Percentiles rank a stretch among this genome's conserved stretches.
phyloP scores from a whole-genome alignment of 176 grass and related monocot species.

The Eragrostis nindensis region DNA sequence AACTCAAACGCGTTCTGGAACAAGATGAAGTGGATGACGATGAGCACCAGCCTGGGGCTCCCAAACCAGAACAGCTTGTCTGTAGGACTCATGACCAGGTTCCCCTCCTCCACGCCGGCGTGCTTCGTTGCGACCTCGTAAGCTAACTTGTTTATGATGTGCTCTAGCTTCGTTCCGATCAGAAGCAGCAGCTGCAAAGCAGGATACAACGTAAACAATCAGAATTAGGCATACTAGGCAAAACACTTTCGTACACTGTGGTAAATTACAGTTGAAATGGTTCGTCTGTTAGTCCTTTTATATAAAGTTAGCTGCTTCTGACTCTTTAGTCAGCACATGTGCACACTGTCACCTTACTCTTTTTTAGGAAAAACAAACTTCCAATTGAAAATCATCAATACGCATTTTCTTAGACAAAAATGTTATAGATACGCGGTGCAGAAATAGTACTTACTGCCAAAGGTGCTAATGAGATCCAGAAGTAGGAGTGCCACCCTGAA shows the following conservation, averaged over 20 bases:
- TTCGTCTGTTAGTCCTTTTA: too few species aligned
- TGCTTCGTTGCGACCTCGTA: slow-evolving; percentile 67
- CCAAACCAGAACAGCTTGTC: slow-evolving; percentile 80
- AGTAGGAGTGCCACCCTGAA: slow-evolving; percentile 82
- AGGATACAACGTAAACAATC: neutral
- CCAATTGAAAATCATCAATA: too few species aligned
- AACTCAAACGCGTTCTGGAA: slow-evolving; percentile 89
- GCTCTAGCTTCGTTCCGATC: slow-evolving; percentile 84
- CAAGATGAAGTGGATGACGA: slow-evolving; percentile 86
- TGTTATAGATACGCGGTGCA: neutral
- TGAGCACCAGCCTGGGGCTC: slow-evolving; percentile 56
- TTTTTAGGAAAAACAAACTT: too few species aligned
- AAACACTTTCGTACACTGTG: too few species aligned
- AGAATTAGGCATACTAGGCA: neutral
- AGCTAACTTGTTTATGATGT: slow-evolving; percentile 75
- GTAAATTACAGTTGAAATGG: too few species aligned
- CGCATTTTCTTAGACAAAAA: too few species aligned
- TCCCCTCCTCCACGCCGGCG: slow-evolving; percentile 26
- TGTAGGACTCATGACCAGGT: slow-evolving; percentile 54
- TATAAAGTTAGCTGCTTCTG: too few species aligned
- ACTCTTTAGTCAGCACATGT: too few species aligned
- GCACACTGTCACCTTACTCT: too few species aligned
- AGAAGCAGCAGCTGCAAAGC: slow-evolving; percentile 63
- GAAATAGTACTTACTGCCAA: slow-evolving; percentile 57
- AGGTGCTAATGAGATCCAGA: slow-evolving; percentile 82